Evolutionary conservation across 768 basidiomycete genomes (phyloP).

Genomic region (Termitomyces sp.): DNA sequence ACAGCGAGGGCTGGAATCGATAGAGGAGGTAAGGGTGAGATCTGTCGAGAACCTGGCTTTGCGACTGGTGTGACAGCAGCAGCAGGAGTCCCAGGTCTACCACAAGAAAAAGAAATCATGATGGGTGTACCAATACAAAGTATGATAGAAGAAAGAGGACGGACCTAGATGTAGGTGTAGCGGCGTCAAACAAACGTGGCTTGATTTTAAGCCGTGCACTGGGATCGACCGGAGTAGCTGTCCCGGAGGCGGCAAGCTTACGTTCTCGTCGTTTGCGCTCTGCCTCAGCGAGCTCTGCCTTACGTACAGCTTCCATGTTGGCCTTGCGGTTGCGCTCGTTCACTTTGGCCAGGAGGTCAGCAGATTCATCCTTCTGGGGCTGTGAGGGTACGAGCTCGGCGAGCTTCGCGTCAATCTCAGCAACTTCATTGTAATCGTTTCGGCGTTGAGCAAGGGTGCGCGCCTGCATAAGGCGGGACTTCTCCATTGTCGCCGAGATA

Average conservation of each 20-base stretch:
- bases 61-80: conserved; percentile 24
- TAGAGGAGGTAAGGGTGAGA: conserved; percentile 21
- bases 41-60: conserved; percentile 17
- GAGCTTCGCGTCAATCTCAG: conserved; percentile 57
- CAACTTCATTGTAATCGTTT: conserved; percentile 60
- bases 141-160: conserved; percentile 14
- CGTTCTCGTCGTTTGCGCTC: conserved; percentile 71
- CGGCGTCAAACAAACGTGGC: conserved; percentile 48
- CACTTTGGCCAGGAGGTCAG: conserved; percentile 64
- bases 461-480: conserved; percentile 61
- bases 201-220: conserved; percentile 65
- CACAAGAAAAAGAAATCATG: conserved; percentile 11
- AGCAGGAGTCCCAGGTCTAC: conserved; percentile 45
- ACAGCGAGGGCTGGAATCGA: conserved; percentile 9
- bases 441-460: conserved; percentile 72
- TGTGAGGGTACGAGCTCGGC: conserved; percentile 35
- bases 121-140: conserved; percentile 5
- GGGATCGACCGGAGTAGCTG: conserved; percentile 46
- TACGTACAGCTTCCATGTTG: conserved; percentile 74
- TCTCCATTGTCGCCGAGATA: conserved; percentile 44
- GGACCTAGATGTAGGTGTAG: conserved; percentile 58
- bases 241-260: conserved; percentile 39
- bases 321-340: conserved; percentile 89
- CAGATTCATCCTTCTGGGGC: conserved; percentile 18
- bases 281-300: conserved; percentile 62